Evolutionary conservation across 2,329 filamentous ascomycete species (phyloP).

Genomic region (Septoria linicola): DNA sequence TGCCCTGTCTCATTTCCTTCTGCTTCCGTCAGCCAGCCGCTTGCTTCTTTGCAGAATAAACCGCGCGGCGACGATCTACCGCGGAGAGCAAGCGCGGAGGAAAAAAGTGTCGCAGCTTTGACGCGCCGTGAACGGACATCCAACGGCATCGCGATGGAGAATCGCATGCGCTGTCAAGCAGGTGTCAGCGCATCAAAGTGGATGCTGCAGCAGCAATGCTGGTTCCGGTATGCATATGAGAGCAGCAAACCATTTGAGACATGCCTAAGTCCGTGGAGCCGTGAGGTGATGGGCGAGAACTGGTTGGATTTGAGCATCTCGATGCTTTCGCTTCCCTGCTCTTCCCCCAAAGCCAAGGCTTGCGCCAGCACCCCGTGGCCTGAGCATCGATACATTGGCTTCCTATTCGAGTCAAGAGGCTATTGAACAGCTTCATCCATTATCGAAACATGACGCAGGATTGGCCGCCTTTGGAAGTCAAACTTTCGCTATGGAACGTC

Average conservation of each 20-base stretch:
- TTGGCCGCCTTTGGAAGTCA: slow-evolving; percentile 6
- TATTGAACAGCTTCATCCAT: slow-evolving; percentile 4
- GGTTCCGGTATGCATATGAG: background rate
- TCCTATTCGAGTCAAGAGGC: slow-evolving; percentile 4
- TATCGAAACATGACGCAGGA: slow-evolving; percentile 2
- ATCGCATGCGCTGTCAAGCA: slow-evolving; percentile 1
- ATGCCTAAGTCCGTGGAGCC: background rate
- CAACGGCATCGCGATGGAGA: too few species aligned
- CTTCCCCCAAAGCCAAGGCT: slow-evolving; percentile 8
- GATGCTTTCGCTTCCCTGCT: too few species aligned
- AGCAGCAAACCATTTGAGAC: background rate
- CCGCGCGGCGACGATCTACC: too few species aligned
- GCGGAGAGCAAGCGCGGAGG: too few species aligned
- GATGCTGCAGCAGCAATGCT: background rate
- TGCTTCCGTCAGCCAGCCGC: too few species aligned
- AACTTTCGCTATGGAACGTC: background rate
- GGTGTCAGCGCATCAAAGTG: background rate
- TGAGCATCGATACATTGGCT: slow-evolving; percentile 8
- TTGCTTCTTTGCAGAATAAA: too few species aligned
- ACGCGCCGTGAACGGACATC: too few species aligned
- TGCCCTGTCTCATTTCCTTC: too few species aligned
- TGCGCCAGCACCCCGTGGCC: background rate
- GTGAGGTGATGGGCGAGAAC: background rate
- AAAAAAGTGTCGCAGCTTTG: too few species aligned
- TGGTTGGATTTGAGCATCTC: background rate